phyloP scores from a whole-genome alignment of 345 rosid species.

The rapeseed (Brassica napus) region DNA sequence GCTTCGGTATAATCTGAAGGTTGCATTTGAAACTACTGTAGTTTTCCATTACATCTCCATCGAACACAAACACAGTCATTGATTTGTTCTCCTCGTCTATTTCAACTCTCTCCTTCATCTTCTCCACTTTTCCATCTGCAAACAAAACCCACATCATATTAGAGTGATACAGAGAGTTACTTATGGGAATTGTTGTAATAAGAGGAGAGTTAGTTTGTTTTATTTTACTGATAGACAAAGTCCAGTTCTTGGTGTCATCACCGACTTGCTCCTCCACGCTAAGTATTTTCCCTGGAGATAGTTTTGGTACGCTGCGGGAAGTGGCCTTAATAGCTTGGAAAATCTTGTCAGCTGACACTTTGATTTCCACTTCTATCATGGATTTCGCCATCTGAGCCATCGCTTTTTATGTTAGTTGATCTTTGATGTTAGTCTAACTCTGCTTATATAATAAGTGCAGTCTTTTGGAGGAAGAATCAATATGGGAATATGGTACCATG shows the following conservation, averaged over 20 bases:
- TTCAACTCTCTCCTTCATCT: conserved; percentile 32
- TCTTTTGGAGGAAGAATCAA: background rate
- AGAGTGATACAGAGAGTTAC: background rate
- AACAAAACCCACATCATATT: background rate
- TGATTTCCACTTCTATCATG: conserved; percentile 26
- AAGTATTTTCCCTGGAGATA: conserved; percentile 35
- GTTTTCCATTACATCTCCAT: conserved; percentile 32
- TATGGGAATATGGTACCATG: conserved; percentile 27
- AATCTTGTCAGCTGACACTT: conserved; percentile 32
- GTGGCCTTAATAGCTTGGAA: conserved; percentile 33
- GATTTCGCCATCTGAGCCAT: conserved; percentile 32
- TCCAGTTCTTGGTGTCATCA: conserved; percentile 37
- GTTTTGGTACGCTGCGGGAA: conserved; percentile 31
- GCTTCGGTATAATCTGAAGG: conserved; percentile 27
- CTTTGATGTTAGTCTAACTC: background rate
- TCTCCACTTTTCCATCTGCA: conserved; percentile 39
- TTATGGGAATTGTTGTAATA: background rate
- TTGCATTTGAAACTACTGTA: conserved; percentile 24
- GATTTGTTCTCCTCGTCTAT: conserved; percentile 25
- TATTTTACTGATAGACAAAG: conserved; percentile 25
- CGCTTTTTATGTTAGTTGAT: conserved; percentile 5
- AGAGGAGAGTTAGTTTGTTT: background rate
- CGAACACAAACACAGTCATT: conserved; percentile 25
- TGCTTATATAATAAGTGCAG: conserved; percentile 16
- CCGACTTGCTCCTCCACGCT: conserved; percentile 24